phyloP scores from a whole-genome alignment of 1,284 basidiomycete species.

The Irpex sp. region DNA sequence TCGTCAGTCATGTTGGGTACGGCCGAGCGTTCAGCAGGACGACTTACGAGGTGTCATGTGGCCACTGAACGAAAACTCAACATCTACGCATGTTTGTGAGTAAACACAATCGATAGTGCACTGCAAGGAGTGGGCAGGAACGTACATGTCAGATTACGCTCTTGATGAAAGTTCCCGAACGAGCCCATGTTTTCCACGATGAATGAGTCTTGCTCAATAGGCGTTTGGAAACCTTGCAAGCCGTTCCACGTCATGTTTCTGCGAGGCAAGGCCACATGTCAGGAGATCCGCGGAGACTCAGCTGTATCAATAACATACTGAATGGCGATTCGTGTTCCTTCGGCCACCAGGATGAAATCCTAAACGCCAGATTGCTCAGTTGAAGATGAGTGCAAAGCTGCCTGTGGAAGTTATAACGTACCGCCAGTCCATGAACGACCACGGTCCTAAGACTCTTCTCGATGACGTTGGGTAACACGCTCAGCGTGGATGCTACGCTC shows the following conservation, averaged over 20 bases:
- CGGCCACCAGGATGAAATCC: conserved; percentile 51
- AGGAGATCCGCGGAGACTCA: not conserved
- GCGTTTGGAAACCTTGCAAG: conserved; percentile 34
- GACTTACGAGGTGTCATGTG: conserved; percentile 55
- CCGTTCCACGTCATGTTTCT: conserved; percentile 38
- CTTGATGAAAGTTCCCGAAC: conserved; percentile 31
- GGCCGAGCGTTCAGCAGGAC: not conserved
- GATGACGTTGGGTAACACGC: conserved; percentile 31
- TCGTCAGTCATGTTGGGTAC: not conserved
- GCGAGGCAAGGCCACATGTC: not conserved
- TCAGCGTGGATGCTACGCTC: conserved; percentile 32
- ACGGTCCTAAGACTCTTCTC: conserved; percentile 8
- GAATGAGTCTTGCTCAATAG: conserved; percentile 32
- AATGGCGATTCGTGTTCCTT: conserved; percentile 55
- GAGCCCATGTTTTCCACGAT: conserved; percentile 30
- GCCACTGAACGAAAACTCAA: conserved; percentile 51
- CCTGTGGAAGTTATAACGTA: not conserved
- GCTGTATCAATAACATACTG: conserved; percentile 31
- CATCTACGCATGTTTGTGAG: conserved; percentile 26
- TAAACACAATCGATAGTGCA: not conserved
- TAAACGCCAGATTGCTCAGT: conserved; percentile 14
- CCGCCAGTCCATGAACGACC: conserved; percentile 17
- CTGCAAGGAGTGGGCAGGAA: not conserved
- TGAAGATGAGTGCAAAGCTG: not conserved
- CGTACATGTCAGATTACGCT: conserved; percentile 31